Evolutionary conservation across 2,329 filamentous ascomycete genomes (phyloP).

Genomic region (Xylariales sp.): DNA sequence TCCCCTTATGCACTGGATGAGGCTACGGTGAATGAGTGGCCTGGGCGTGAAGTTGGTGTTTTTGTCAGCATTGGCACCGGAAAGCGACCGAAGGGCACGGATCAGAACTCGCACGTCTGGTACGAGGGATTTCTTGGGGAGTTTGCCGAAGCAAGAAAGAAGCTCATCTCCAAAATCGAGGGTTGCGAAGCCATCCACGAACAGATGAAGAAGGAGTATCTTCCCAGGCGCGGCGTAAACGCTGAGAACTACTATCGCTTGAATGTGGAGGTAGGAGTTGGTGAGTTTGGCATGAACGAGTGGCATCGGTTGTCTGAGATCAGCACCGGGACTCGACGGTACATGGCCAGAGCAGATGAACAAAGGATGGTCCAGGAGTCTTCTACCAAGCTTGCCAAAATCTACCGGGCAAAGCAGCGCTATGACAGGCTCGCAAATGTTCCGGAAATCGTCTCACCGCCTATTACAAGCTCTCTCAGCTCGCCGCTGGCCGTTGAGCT

Average conservation of each 20-base stretch:
- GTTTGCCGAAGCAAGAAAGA: constrained; percentile 83
- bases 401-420: constrained; percentile 70
- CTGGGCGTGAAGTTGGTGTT: constrained; percentile 84
- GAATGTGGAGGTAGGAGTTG: constrained; percentile 95
- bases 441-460: constrained; percentile 35
- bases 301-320: constrained; percentile 94
- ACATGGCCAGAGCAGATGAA: constrained; percentile 69
- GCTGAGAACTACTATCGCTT: constrained; percentile 89
- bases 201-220: constrained; percentile 74
- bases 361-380: constrained; percentile 74
- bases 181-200: constrained; percentile 89
- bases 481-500: constrained; percentile 52
- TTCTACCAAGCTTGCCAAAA: constrained; percentile 77
- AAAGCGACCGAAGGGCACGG: constrained; percentile 63
- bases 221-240: constrained; percentile 74
- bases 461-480: constrained; percentile 19
- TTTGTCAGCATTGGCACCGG: constrained; percentile 95
- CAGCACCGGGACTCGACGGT: constrained; percentile 84
- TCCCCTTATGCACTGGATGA: constrained; percentile 83
- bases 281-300: constrained; percentile 98
- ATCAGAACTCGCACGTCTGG: constrained; percentile 75
- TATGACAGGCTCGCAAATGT: constrained; percentile 47
- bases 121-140: constrained; percentile 92
- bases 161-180: constrained; percentile 88
- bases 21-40: constrained; percentile 90